phyloP scores from a whole-genome alignment of 2,329 filamentous ascomycete genomes.

The Fusarium clavum region DNA sequence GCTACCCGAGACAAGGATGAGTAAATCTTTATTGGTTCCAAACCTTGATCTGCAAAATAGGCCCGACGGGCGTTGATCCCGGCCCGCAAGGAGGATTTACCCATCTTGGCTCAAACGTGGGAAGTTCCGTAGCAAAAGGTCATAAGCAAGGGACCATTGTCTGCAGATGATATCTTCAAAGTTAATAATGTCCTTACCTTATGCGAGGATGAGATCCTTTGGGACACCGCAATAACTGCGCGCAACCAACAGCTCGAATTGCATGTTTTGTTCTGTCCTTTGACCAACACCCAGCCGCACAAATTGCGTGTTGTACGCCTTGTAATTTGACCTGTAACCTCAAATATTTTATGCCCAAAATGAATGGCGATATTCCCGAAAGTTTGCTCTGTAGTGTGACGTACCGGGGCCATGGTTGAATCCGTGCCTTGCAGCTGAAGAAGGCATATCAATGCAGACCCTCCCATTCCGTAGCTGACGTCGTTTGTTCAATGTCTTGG shows the following conservation, averaged over 20 bases:
- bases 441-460: conserved; percentile 14
- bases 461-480: not conserved
- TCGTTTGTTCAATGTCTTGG: not conserved
- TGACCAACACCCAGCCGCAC: not conserved
- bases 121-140: not conserved
- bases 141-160: not conserved
- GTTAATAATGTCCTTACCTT: not conserved
- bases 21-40: not conserved
- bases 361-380: not conserved
- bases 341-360: not conserved
- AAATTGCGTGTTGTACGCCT: not conserved
- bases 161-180: not conserved
- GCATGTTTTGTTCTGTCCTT: not conserved
- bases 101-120: not conserved
- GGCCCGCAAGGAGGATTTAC: conserved; percentile 2
- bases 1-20: conserved; percentile 5
- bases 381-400: not conserved
- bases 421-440: not conserved
- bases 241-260: no score
- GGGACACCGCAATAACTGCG: not conserved
- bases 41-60: not conserved
- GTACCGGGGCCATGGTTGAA: not conserved
- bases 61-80: conserved; percentile 5
- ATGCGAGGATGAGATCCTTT: not conserved
- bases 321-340: not conserved